phyloP scores from a whole-genome alignment of 192 early-diverging fungal genomes.

The Chytriomyces hyalinus region DNA sequence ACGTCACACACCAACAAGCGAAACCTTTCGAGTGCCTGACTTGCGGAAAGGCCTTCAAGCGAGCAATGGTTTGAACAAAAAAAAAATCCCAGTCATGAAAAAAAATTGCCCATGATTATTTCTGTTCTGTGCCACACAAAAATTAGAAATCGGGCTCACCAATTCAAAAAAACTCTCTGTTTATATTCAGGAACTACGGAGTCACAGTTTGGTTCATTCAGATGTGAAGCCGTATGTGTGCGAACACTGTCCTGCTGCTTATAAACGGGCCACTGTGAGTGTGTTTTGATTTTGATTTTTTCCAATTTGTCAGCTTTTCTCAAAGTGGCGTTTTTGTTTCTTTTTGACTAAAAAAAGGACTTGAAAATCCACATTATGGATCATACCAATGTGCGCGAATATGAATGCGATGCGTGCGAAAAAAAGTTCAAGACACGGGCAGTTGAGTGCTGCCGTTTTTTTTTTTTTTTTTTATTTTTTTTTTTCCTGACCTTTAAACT shows the following conservation, averaged over 20 bases:
- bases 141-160: too few relatives aligned
- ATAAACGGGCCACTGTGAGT: constrained; percentile 27
- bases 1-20: constrained; percentile 18
- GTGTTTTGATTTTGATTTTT: constrained; percentile 1
- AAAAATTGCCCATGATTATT: too few relatives aligned
- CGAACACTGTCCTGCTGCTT: constrained; percentile 23
- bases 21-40: constrained; percentile 31
- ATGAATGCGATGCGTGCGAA: constrained; percentile 21
- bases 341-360: neutral
- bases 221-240: constrained; percentile 21
- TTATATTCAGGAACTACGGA: constrained; percentile 19
- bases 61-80: constrained; percentile 15
- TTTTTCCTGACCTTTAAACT: neutral
- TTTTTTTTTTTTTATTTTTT: too few relatives aligned
- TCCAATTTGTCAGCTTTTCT: neutral
- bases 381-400: constrained; percentile 26
- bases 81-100: too few relatives aligned
- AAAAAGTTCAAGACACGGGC: constrained; percentile 29
- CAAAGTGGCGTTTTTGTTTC: neutral
- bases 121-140: too few relatives aligned
- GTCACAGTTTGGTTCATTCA: constrained; percentile 26
- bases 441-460: neutral
- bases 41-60: constrained; percentile 31
- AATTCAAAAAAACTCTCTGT: neutral
- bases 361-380: constrained; percentile 31